phyloP scores from a whole-genome alignment of 768 basidiomycete genomes.

The Boletus bicolor region DNA sequence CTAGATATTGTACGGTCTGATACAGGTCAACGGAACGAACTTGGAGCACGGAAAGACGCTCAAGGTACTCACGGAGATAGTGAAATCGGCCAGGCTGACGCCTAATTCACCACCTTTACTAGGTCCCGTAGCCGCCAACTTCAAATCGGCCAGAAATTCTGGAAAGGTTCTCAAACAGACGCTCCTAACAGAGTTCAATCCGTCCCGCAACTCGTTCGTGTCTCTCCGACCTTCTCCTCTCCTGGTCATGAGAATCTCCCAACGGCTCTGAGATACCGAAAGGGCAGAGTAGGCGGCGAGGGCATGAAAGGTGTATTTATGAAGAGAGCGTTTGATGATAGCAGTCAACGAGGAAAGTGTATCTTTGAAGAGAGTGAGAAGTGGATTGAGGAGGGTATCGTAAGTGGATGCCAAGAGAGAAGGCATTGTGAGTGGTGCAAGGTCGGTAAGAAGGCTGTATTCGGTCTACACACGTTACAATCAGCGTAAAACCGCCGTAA shows the following conservation, averaged over 20 bases:
- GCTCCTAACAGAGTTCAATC: slow-evolving; percentile 56
- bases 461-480: slow-evolving; percentile 48
- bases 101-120: slow-evolving; percentile 58
- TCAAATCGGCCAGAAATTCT: slow-evolving; percentile 77
- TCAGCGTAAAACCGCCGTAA: neutral
- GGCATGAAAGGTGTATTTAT: slow-evolving; percentile 77
- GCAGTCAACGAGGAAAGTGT: slow-evolving; percentile 59
- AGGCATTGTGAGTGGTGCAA: slow-evolving; percentile 56
- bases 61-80: slow-evolving; percentile 43
- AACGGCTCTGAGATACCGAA: slow-evolving; percentile 52
- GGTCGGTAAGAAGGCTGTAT: slow-evolving; percentile 58
- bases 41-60: neutral
- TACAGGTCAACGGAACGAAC: neutral
- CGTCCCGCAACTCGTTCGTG: slow-evolving; percentile 71
- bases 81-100: slow-evolving; percentile 62
- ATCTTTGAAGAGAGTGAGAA: slow-evolving; percentile 62
- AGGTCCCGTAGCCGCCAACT: slow-evolving; percentile 49
- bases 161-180: slow-evolving; percentile 81
- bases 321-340: slow-evolving; percentile 73
- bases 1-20: slow-evolving; percentile 67
- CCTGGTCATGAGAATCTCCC: slow-evolving; percentile 62
- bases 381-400: slow-evolving; percentile 57
- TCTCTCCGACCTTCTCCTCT: slow-evolving; percentile 46
- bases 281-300: slow-evolving; percentile 66
- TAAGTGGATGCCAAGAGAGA: slow-evolving; percentile 57